Evolutionary conservation across 129 eudicot genomes (phyloP).

Genomic region (Deinandra increscens): DNA sequence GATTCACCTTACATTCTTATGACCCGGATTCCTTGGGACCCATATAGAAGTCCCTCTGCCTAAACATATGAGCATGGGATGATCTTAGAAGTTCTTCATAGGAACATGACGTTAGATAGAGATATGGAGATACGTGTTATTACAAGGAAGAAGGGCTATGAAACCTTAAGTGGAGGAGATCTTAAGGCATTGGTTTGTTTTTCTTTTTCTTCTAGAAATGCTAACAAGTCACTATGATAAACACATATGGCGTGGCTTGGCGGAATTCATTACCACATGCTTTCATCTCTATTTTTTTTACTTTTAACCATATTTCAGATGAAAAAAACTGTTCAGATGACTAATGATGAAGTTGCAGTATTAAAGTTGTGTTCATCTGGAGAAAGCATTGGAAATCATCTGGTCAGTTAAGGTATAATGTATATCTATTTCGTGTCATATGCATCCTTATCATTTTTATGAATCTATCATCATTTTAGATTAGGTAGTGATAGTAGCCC

Average conservation of each 20-base stretch:
- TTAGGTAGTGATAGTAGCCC: background rate
- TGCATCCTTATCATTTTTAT: no score
- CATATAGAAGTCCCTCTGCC: conserved; percentile 46
- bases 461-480: background rate
- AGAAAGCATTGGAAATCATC: conserved; percentile 53
- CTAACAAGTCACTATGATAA: background rate
- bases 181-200: conserved; percentile 63
- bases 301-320: conserved; percentile 39
- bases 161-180: conserved; percentile 82
- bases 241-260: no score
- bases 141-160: conserved; percentile 52
- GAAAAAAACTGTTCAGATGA: conserved; percentile 64
- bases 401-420: conserved; percentile 56
- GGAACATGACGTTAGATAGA: conserved; percentile 58
- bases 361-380: conserved; percentile 66
- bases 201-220: background rate
- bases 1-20: conserved; percentile 65
- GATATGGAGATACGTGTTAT: conserved; percentile 63
- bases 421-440: background rate
- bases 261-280: no score
- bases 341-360: conserved; percentile 56
- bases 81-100: conserved; percentile 70
- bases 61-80: conserved; percentile 67
- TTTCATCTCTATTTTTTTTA: background rate
- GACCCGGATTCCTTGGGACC: conserved; percentile 35